These are phyloP conservation scores for Puccinia novopanici DNA, from an alignment of 1,284 basidiomycete species.

Conservation along the genomic window DNA sequence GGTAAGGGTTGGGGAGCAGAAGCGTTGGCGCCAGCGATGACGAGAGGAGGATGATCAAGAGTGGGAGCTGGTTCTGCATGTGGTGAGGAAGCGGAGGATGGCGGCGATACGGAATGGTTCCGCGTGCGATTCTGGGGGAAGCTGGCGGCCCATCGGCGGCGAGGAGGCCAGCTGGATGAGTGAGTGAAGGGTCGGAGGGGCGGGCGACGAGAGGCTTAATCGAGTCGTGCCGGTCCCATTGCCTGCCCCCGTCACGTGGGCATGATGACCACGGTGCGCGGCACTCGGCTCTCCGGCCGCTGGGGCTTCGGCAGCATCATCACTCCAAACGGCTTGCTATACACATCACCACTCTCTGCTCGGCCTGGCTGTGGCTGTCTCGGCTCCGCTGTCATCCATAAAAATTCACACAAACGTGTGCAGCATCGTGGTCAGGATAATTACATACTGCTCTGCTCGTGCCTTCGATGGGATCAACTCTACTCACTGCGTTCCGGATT, in stretches of 20 bases:
- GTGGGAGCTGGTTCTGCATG: too few species aligned
- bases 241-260: not conserved
- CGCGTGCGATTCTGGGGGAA: not conserved
- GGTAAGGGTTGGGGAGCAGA: not conserved
- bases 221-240: not conserved
- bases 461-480: too few species aligned
- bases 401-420: not conserved
- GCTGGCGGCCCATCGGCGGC: too few species aligned
- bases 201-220: not conserved
- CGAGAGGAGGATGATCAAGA: not conserved
- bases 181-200: too few species aligned
- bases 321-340: conserved; percentile 28
- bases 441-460: not conserved
- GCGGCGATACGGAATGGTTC: not conserved
- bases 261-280: not conserved
- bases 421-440: too few species aligned
- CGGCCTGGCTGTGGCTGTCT: too few species aligned
- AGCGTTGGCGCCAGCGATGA: not conserved
- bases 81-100: not conserved
- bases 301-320: conserved; percentile 19
- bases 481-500: too few species aligned
- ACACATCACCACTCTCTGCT: not conserved
- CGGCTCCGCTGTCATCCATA: not conserved
- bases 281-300: not conserved
- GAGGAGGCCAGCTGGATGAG: not conserved